Percentiles rank a stretch among this genome's conserved stretches.
phyloP scores from a whole-genome alignment of 805 yeast genomes.

The Saccharomycopsis sp. region DNA sequence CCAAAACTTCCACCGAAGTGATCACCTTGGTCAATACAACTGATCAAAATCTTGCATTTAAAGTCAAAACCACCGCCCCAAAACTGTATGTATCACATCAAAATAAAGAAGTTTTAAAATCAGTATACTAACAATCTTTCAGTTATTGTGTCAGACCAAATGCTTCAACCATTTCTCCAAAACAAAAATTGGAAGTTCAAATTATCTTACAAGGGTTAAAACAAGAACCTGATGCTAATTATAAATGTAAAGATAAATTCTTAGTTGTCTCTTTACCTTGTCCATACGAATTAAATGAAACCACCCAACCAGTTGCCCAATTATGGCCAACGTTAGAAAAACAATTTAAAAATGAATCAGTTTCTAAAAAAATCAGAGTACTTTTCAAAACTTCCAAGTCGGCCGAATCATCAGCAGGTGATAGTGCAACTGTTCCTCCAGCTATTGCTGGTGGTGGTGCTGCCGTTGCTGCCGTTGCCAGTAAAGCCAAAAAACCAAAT shows the following conservation, averaged over 20 bases:
- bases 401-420: slow-evolving; percentile 14
- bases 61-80: slow-evolving; percentile 97
- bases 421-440: slow-evolving; percentile 18
- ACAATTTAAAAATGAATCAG: slow-evolving; percentile 41
- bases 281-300: slow-evolving; percentile 35
- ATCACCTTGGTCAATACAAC: slow-evolving; percentile 46
- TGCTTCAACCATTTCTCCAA: slow-evolving; percentile 72
- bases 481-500: not conserved
- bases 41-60: slow-evolving; percentile 60
- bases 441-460: slow-evolving; percentile 18
- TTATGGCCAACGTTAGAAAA: slow-evolving; percentile 68
- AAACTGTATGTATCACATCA: slow-evolving; percentile 38
- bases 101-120: not conserved
- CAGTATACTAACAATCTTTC: not conserved
- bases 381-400: slow-evolving; percentile 24
- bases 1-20: slow-evolving; percentile 55
- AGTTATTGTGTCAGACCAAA: slow-evolving; percentile 89
- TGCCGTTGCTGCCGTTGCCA: slow-evolving; percentile 20
- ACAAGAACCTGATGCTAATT: slow-evolving; percentile 62
- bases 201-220: slow-evolving; percentile 79
- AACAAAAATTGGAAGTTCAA: slow-evolving; percentile 59
- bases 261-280: slow-evolving; percentile 80
- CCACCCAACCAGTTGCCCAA: slow-evolving; percentile 44
- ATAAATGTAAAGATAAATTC: slow-evolving; percentile 86
- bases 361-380: slow-evolving; percentile 63